phyloP scores from a whole-genome alignment of 2,329 filamentous ascomycete species.

The Magnaporthiopsis poae region DNA sequence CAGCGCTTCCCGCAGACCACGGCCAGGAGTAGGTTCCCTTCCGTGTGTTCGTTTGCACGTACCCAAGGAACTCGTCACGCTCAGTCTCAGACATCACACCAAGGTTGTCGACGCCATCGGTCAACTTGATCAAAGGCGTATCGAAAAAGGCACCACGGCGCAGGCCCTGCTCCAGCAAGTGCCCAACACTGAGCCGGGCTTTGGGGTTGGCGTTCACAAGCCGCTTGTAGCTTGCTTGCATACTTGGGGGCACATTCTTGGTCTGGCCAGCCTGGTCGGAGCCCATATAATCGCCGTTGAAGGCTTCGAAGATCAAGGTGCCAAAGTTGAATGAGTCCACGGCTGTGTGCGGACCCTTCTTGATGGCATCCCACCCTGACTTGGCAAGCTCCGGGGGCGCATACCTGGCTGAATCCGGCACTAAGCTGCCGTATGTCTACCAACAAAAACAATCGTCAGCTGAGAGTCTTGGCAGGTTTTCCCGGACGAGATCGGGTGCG shows the following conservation, averaged over 20 bases:
- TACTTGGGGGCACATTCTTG: slow-evolving; percentile 73
- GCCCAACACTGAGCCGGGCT: slow-evolving; percentile 67
- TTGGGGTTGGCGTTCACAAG: slow-evolving; percentile 85
- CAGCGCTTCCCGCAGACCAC: background rate
- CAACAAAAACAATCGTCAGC: background rate
- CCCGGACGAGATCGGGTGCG: background rate
- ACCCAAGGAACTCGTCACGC: slow-evolving; percentile 72
- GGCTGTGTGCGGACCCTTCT: slow-evolving; percentile 68
- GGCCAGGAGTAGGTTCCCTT: background rate
- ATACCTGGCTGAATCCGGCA: slow-evolving; percentile 77
- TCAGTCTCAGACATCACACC: slow-evolving; percentile 79
- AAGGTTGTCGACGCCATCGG: slow-evolving; percentile 84
- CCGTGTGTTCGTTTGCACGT: slow-evolving; percentile 11
- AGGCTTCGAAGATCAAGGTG: slow-evolving; percentile 76
- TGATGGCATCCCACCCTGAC: slow-evolving; percentile 84
- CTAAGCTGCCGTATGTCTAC: slow-evolving; percentile 73
- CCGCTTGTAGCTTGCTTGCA: slow-evolving; percentile 86
- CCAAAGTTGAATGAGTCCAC: slow-evolving; percentile 84
- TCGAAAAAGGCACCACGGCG: slow-evolving; percentile 82
- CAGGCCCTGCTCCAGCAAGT: slow-evolving; percentile 83
- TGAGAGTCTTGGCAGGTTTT: background rate
- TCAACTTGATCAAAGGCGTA: slow-evolving; percentile 81
- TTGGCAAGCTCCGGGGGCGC: slow-evolving; percentile 77
- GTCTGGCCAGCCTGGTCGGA: slow-evolving; percentile 74
- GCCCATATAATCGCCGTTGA: slow-evolving; percentile 73